phyloP scores from a whole-genome alignment of 805 yeast genomes.

The Ogataea henricii region DNA sequence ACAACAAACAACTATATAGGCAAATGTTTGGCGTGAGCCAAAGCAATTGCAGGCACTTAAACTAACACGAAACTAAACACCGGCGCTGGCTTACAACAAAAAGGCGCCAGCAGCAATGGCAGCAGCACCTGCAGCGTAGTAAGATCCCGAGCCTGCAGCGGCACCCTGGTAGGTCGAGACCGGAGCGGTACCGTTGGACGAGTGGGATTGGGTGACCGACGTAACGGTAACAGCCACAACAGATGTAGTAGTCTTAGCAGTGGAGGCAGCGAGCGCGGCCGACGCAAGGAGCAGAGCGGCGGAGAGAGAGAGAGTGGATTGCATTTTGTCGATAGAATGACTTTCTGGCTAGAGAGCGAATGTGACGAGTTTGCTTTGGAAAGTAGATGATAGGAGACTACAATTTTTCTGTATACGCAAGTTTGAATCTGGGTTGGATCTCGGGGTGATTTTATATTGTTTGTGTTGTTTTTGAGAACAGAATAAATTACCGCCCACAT shows the following conservation, averaged over 20 bases:
- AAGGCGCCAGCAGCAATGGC: conserved; percentile 37
- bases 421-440: not conserved
- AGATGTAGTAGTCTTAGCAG: conserved; percentile 28
- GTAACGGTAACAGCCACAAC: conserved; percentile 42
- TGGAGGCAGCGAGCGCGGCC: conserved; percentile 37
- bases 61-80: not conserved
- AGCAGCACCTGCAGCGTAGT: conserved; percentile 35
- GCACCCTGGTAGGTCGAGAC: conserved; percentile 36
- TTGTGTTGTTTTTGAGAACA: conserved; percentile 2
- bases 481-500: not conserved
- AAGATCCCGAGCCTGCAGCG: conserved; percentile 20
- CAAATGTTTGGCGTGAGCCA: not conserved
- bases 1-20: conserved; percentile 2
- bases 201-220: conserved; percentile 38
- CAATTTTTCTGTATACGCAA: not conserved
- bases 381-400: not conserved
- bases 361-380: not conserved
- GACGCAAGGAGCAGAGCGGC: conserved; percentile 37
- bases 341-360: conserved; percentile 1
- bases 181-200: conserved; percentile 22
- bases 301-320: conserved; percentile 35
- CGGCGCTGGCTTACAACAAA: conserved; percentile 25
- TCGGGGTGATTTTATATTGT: conserved; percentile 2
- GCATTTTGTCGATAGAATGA: conserved; percentile 37
- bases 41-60: not conserved